Percentiles rank a stretch among this genome's conserved stretches.
Evolutionary conservation across 768 basidiomycete genomes (phyloP).

Genomic region (Mycena rosella): DNA sequence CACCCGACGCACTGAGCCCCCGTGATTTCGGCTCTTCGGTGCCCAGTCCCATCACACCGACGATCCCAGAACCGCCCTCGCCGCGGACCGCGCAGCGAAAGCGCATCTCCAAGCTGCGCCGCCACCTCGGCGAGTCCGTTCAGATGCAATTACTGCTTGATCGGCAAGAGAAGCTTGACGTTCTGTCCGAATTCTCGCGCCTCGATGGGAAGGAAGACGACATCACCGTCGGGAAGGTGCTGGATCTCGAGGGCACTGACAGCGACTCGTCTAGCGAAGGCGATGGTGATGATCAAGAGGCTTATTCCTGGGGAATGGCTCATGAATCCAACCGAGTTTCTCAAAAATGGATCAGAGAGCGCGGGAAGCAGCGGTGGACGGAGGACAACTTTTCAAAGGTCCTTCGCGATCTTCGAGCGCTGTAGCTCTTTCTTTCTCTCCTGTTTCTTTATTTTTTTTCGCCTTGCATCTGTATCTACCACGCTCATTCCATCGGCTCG

Average conservation of each 20-base stretch:
- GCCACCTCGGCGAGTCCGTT: slow-evolving; percentile 44
- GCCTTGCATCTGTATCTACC: background rate
- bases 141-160: slow-evolving; percentile 32
- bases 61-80: slow-evolving; percentile 36
- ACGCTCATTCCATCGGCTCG: slow-evolving; percentile 5
- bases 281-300: slow-evolving; percentile 1
- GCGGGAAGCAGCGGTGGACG: slow-evolving; percentile 30
- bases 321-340: background rate
- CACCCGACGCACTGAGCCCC: slow-evolving; percentile 14
- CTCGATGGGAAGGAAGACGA: slow-evolving; percentile 10
- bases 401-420: slow-evolving; percentile 25
- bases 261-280: slow-evolving; percentile 26
- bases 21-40: background rate
- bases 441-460: background rate
- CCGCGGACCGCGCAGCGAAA: slow-evolving; percentile 38
- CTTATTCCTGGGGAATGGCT: background rate
- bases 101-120: slow-evolving; percentile 41
- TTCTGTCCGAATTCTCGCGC: slow-evolving; percentile 19
- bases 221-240: slow-evolving; percentile 7
- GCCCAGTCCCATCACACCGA: slow-evolving; percentile 19
- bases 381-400: slow-evolving; percentile 34
- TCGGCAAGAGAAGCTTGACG: slow-evolving; percentile 10
- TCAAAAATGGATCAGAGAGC: slow-evolving; percentile 33
- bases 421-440: background rate
- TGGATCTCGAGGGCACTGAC: slow-evolving; percentile 17